Evolutionary conservation across 1,139 yeast species (phyloP), one percentile per base, ranked within the genome.

Genomic region (Candida tunisiensis): DNA sequence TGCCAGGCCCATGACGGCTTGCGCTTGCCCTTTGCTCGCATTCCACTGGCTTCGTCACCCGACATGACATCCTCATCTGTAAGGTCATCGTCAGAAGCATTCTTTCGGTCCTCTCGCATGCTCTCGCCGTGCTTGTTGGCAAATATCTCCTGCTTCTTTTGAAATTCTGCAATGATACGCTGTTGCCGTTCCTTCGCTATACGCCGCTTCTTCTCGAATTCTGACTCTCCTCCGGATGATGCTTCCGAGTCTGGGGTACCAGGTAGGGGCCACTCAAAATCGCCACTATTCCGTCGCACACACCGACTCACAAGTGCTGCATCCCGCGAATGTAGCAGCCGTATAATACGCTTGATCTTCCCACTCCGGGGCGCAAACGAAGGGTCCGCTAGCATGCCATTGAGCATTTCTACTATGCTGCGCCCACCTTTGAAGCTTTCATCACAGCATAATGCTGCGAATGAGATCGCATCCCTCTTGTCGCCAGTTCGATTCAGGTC

Each of bases 181-280:
- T 65, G 68, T 42, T 74, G 80, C 37, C 92, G 66, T 31, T 67
- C 74, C 40, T 69, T 65, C 0, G 94, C 96, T 16, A 69, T 41
- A 27, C 71, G 57, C 50, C 71, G 78, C 47, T 73, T 75, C 21
- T 65, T 61, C 27, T 69, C 80, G 21, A 58, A 49, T 21, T 63
- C 77, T 13, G 61, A 54, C 30, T 62, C 49, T 3, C 32, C 26
- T 23, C 63, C 7, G 47, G n/a, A n/a, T n/a, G n/a, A n/a, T n/a
- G n/a, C n/a, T n/a, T n/a, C n/a, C n/a, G n/a, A n/a, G n/a, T n/a
- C n/a, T n/a, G n/a, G n/a, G n/a, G n/a, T n/a, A n/a, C n/a, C n/a
- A n/a, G n/a, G n/a, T n/a, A n/a, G n/a, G n/a, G n/a, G n/a, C n/a
- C n/a, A n/a, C n/a, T n/a, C n/a, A n/a, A n/a, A n/a, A n/a, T n/a